A percentile compares a stretch with the other conserved stretches of the same genome.
These are phyloP conservation scores for Cercophora newfieldiana DNA, from an alignment of 495 filamentous ascomycete species.

Conservation along the genomic window DNA sequence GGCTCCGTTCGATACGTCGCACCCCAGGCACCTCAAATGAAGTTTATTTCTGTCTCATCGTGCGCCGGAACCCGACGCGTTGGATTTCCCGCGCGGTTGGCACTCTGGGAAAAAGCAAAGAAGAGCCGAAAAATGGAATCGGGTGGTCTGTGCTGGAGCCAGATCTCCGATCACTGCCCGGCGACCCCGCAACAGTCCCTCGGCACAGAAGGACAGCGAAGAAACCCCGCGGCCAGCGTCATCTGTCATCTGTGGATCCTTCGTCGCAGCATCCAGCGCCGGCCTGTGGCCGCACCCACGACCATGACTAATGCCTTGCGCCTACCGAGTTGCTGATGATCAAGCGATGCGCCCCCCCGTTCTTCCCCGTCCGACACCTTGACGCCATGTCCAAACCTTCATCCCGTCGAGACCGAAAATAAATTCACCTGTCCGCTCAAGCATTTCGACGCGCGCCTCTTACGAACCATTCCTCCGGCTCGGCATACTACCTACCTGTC, in stretches of 20 bases:
- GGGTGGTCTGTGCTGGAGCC: slow-evolving; percentile 1
- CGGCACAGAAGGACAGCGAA: slow-evolving; percentile 5
- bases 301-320: slow-evolving; percentile 28
- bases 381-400: not conserved
- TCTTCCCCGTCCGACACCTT: not conserved
- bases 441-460: not conserved
- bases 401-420: slow-evolving; percentile 6
- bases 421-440: not conserved
- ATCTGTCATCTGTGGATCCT: not conserved
- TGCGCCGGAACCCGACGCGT: too few species aligned
- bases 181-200: slow-evolving; percentile 8
- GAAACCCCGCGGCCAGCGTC: slow-evolving; percentile 4
- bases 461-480: not conserved
- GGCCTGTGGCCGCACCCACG: not conserved
- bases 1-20: not conserved
- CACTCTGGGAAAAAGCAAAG: not conserved
- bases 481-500: not conserved
- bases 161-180: slow-evolving; percentile 2
- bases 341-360: not conserved
- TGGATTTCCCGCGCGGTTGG: too few species aligned
- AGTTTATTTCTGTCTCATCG: not conserved
- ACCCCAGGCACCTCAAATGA: not conserved
- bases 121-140: not conserved
- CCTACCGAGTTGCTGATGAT: slow-evolving; percentile 11
- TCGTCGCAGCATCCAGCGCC: not conserved